A percentile compares a stretch with the other conserved stretches of the same genome.
Evolutionary conservation across 2,329 filamentous ascomycete genomes (phyloP).

Genomic region (Penicillium sp.): DNA sequence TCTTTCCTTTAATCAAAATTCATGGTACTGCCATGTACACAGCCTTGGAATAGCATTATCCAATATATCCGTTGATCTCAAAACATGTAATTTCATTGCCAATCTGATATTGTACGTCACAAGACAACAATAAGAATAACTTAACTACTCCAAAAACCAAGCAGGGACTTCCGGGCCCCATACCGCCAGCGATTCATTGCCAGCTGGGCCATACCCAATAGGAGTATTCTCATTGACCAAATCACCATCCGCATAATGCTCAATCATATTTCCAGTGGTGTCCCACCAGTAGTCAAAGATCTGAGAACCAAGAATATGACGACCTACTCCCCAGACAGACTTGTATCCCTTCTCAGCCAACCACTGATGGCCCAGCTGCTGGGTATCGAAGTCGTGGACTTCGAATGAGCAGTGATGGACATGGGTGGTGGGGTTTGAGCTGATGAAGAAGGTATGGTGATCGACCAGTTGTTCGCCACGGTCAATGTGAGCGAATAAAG

Average conservation of each 20-base stretch:
- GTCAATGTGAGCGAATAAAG: constrained; percentile 51
- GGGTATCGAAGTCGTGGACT: constrained; percentile 51
- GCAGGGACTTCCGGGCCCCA: constrained; percentile 34
- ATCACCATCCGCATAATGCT: constrained; percentile 52
- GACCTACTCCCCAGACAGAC: constrained; percentile 49
- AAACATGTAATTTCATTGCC: too few relatives aligned
- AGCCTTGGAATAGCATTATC: too few relatives aligned
- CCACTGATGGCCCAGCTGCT: constrained; percentile 52
- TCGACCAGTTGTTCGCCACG: constrained; percentile 45
- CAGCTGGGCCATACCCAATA: constrained; percentile 29
- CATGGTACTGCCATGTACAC: too few relatives aligned
- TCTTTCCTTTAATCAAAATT: too few relatives aligned
- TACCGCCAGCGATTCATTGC: constrained; percentile 30
- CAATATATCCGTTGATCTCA: too few relatives aligned
- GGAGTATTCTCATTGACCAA: constrained; percentile 43
- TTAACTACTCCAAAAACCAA: constrained; percentile 27
- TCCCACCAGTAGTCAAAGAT: constrained; percentile 55
- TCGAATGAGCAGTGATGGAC: constrained; percentile 52
- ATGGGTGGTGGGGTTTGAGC: constrained; percentile 28
- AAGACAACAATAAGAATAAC: too few relatives aligned
- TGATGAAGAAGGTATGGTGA: constrained; percentile 53
- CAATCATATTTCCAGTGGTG: constrained; percentile 22
- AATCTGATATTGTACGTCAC: too few relatives aligned
- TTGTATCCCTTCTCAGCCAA: constrained; percentile 43
- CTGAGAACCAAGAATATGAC: constrained; percentile 50